A percentile compares a stretch with the other conserved stretches of the same genome.
These are phyloP conservation scores for Scytalidium sp. DNA, from an alignment of 2,329 filamentous ascomycete species.

Conservation along the genomic window DNA sequence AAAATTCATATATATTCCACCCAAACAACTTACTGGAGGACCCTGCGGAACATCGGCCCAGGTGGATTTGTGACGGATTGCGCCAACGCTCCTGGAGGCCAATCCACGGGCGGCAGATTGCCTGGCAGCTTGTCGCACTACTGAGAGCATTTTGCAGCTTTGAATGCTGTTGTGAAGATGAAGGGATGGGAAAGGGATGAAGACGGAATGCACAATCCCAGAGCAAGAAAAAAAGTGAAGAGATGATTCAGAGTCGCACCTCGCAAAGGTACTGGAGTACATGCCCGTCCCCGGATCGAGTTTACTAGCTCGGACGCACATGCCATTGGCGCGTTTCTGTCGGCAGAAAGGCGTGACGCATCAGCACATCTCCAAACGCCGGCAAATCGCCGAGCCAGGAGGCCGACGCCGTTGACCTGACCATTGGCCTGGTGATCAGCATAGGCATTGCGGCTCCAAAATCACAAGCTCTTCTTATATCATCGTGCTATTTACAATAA, in stretches of 20 bases:
- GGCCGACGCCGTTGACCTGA: no score
- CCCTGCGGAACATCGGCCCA: conserved; percentile 93
- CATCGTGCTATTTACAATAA: no score
- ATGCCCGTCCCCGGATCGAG: not conserved
- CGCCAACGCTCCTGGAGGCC: conserved; percentile 19
- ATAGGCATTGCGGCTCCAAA: no score
- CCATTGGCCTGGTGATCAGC: no score
- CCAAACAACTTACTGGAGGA: conserved; percentile 70
- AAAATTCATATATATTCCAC: conserved; percentile 4
- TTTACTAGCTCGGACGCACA: not conserved
- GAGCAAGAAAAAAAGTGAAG: not conserved
- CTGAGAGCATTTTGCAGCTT: conserved; percentile 49
- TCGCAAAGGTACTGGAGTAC: not conserved
- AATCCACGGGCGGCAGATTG: conserved; percentile 33
- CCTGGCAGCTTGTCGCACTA: conserved; percentile 51
- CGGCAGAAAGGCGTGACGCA: not conserved
- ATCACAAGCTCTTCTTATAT: no score
- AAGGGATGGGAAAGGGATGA: not conserved
- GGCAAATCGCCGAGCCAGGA: not conserved
- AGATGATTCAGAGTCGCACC: not conserved
- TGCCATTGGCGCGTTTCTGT: not conserved
- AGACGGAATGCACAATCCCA: not conserved
- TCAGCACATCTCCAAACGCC: not conserved
- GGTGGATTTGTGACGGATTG: conserved; percentile 52
- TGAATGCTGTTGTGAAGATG: not conserved